Base-by-base conservation (phyloP, 2,329 filamentous ascomycete species). In the Cercospora sp. region DNA sequence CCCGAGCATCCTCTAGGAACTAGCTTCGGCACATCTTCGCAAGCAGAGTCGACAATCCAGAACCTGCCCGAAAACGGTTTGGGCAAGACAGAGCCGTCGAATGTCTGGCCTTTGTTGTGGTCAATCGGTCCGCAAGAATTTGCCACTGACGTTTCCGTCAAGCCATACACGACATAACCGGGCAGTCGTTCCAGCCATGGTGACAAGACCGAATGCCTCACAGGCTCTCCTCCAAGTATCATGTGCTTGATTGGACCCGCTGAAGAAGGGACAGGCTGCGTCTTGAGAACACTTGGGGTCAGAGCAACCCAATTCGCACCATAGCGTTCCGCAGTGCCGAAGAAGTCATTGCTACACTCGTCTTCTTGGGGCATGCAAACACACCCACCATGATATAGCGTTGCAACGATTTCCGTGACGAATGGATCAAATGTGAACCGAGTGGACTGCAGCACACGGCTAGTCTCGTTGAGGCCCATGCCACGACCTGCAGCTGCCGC, bases 31-130 rank as follows among this genome's bases (percentile, higher is more conserved):
- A 21, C 43, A 49, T 21, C 6, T 18, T 21, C 43, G 9, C n/a
- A 9, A 21, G 43, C 18, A 49, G n/a, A 3, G n/a, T 21, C 43
- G 18, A 49, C 43, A 5, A 49, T 21, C 43, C 43, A 49, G 18
- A 49, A 21, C 43, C 8, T 49, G n/a, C 43, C 43, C n/a, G 43
- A 49, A 10, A 49, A 49, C 3, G 43, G 43, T 5, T 0, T 18
- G 1, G 43, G 43, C 18, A 49, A 49, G 43, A 49, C 43, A 18
- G 43, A 49, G 18, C 43, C n/a, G 71, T 55, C 77, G 71, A 8
- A 74, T 72, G 18, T 51, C 28, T n/a, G 49, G 30, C 60, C 65
- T 12, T 43, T 63, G 24, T 55, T 28, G n/a, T 32, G 7, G n/a
- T n/a, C 9, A 16, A 67, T 49, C 2, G 55, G 43, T 16, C 63